Evolutionary conservation across 352 stramenopile genomes (phyloP), one percentile per base, ranked within the genome.

Genomic region (Pythium grandisporangium): DNA sequence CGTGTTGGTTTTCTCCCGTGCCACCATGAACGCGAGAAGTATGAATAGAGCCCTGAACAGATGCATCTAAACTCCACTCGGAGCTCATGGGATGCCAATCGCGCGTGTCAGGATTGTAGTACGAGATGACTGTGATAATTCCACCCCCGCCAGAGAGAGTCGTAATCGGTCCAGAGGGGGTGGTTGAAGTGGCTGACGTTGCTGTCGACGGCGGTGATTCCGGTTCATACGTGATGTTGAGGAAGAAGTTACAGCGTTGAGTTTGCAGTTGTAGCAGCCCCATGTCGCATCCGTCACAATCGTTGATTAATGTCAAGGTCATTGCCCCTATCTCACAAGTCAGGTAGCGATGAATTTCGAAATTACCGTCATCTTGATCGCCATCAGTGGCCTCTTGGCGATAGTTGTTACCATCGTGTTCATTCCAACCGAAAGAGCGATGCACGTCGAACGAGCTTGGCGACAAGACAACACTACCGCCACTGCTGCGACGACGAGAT

Each of bases 271-370:
- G 79, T 10, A 76, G 51, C 10, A 93, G 70, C 2, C 77, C 77
- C 76, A 93, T 93, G 53, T 93, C 79, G 45, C 79, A 90, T 6
- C 75, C 77, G 25, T 89, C 77, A 45, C 79, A 90, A 51, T 93
- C 79, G 32, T 93, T 93, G 42, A 93, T 88, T 16, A 93, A 36
- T 1, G 77, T 90, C 35, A 93, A 43, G 21, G 58, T 63, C 48
- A 92, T 70, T 4, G 68, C 73, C 14, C 58, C 57, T 22, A 88
- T 45, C 19, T 92, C 74, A 22, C 69, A 81, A 19, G 79, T 90
- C 32, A 89, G 74, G 45, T 88, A 87, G 8, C 74, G 73, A 40
- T 90, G 73, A 7, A 84, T 58, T 42, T 92, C 76, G 11, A 69
- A 41, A 16, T 30, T 45, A 20, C 37, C 37, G 20, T 33, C 27